Evolutionary conservation across 257 asterid genomes (phyloP).

Genomic region (Lithospermum erythrorhizon): DNA sequence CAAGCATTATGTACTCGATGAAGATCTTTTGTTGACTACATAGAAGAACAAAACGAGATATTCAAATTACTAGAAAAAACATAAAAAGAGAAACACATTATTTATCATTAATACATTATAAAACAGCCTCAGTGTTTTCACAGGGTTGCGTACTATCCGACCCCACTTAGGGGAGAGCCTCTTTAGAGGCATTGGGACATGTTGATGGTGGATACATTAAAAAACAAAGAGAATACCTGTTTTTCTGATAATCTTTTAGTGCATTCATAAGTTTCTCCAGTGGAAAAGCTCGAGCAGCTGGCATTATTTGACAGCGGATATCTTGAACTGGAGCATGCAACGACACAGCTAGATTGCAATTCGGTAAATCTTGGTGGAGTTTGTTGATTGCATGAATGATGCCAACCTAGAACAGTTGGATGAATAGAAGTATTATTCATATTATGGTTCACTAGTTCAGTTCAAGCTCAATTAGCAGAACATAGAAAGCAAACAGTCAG

Average conservation of each 20-base stretch:
- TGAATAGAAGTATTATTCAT: neutral
- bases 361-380: constrained; percentile 74
- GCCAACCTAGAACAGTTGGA: constrained; percentile 54
- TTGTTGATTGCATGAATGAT: constrained; percentile 74
- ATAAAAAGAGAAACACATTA: too few species aligned
- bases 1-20: constrained; percentile 97
- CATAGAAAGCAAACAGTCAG: neutral
- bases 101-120: too few species aligned
- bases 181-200: too few species aligned
- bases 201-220: neutral
- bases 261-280: constrained; percentile 76
- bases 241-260: constrained; percentile 58
- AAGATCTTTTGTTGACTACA: constrained; percentile 86
- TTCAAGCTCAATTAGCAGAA: neutral
- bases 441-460: neutral
- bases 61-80: neutral
- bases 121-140: too few species aligned
- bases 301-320: constrained; percentile 96
- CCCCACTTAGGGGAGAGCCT: neutral
- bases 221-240: constrained; percentile 34
- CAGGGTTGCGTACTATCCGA: neutral
- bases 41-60: constrained; percentile 21
- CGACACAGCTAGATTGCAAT: constrained; percentile 80
- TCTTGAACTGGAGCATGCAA: constrained; percentile 95
- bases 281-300: constrained; percentile 97